Percentiles rank a stretch among this genome's conserved stretches.
Evolutionary conservation across 441 rosid genomes (phyloP).

Genomic region (Brassica hybrid): DNA sequence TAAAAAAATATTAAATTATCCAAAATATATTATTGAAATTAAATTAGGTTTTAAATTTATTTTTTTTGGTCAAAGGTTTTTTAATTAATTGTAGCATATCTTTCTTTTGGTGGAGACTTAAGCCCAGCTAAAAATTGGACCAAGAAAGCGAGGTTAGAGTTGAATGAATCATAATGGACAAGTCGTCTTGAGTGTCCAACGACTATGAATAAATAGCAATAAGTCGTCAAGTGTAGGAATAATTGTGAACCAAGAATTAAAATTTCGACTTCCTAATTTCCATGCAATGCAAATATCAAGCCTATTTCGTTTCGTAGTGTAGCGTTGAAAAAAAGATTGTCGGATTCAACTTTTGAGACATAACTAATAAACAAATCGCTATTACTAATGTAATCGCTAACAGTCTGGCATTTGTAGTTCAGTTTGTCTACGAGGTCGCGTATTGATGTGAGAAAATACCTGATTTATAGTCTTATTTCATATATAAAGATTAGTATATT

Average conservation of each 20-base stretch:
- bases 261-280: not conserved
- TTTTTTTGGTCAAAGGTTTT: no score
- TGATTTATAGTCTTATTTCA: no score
- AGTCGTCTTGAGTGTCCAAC: not conserved
- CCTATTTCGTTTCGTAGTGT: not conserved
- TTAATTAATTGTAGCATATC: not conserved
- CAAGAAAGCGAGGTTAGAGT: constrained; percentile 20
- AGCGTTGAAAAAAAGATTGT: not conserved
- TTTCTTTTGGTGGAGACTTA: not conserved
- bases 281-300: not conserved
- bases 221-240: constrained; percentile 11
- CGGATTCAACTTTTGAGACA: not conserved
- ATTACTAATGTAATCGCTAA: no score
- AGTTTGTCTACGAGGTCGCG: no score
- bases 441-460: no score
- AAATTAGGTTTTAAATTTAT: not conserved
- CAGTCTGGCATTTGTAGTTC: no score
- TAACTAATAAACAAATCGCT: no score
- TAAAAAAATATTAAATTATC: not conserved
- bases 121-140: not conserved
- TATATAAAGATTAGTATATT: no score
- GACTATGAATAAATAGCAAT: not conserved
- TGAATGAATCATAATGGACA: constrained; percentile 13
- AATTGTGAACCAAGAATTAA: not conserved
- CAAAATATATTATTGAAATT: not conserved